Evolutionary conservation across 805 yeast genomes (phyloP).

Genomic region (Cyberlindnera samutprakarnensis): DNA sequence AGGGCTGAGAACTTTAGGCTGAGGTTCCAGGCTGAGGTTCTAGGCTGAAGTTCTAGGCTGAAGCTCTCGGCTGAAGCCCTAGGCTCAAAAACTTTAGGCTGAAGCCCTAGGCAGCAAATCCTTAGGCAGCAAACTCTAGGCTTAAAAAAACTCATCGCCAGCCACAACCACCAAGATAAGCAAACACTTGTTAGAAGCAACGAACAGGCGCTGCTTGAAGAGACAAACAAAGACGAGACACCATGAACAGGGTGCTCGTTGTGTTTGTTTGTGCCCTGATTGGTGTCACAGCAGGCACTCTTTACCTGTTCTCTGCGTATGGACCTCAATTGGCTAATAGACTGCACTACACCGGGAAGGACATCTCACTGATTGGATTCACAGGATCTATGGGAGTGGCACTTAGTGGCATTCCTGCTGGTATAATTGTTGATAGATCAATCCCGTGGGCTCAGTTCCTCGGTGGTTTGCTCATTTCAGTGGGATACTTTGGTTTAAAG

Average conservation of each 20-base stretch:
- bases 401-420: slow-evolving; percentile 62
- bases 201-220: too few species aligned
- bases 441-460: slow-evolving; percentile 42
- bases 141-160: too few species aligned
- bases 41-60: too few species aligned
- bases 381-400: slow-evolving; percentile 60
- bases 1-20: too few species aligned
- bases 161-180: too few species aligned
- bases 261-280: slow-evolving; percentile 19
- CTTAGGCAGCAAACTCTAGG: too few species aligned
- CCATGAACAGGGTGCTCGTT: slow-evolving; percentile 7
- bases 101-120: too few species aligned
- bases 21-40: too few species aligned
- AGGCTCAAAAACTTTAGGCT: too few species aligned
- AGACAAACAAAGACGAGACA: not conserved
- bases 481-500: slow-evolving; percentile 52
- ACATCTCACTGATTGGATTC: slow-evolving; percentile 58
- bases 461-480: slow-evolving; percentile 42
- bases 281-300: slow-evolving; percentile 63
- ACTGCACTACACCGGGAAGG: slow-evolving; percentile 51
- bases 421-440: slow-evolving; percentile 59
- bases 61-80: too few species aligned
- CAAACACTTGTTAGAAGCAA: too few species aligned
- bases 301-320: slow-evolving; percentile 68
- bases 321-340: slow-evolving; percentile 67